phyloP scores from a whole-genome alignment of 352 stramenopile species.

The Pilasporangium apinafurcum region DNA sequence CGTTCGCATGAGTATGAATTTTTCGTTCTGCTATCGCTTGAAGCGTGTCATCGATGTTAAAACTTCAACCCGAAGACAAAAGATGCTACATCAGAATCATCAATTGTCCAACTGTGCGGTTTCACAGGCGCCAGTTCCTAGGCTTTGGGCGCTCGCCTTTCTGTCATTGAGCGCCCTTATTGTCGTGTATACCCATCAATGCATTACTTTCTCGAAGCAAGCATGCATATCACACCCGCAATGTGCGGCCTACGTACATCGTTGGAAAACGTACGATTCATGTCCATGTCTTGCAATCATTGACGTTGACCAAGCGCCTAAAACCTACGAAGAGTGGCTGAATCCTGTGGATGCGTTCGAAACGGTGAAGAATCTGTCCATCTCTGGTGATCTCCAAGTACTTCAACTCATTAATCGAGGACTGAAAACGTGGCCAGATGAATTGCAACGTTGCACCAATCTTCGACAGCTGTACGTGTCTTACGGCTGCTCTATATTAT shows the following conservation, averaged over 20 bases:
- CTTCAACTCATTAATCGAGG: conserved; percentile 35
- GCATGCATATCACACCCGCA: conserved; percentile 11
- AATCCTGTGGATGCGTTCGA: conserved; percentile 15
- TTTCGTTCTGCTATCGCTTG: conserved; percentile 16
- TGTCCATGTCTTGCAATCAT: conserved; percentile 34
- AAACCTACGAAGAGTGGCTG: conserved; percentile 16
- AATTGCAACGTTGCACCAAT: conserved; percentile 18
- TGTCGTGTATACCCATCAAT: conserved; percentile 8
- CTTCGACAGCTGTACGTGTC: conserved; percentile 31
- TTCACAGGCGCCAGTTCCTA: conserved; percentile 8
- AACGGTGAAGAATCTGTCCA: conserved; percentile 12
- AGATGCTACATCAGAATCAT: conserved; percentile 3
- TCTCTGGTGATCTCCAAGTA: conserved; percentile 19
- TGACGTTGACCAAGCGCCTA: conserved; percentile 10
- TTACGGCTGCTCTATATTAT: neutral
- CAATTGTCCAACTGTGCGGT: neutral
- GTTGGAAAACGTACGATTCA: conserved; percentile 3
- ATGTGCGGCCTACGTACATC: conserved; percentile 16
- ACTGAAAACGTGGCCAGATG: conserved; percentile 10
- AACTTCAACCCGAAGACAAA: conserved; percentile 4
- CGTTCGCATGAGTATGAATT: conserved; percentile 16
- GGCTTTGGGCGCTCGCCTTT: conserved; percentile 12
- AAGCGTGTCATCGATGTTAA: conserved; percentile 8
- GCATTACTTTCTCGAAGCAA: conserved; percentile 5
- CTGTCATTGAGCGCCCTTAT: conserved; percentile 4